A percentile compares a stretch with the other conserved stretches of the same genome.
These are phyloP conservation scores for Arachis monticola DNA, from an alignment of 331 rosid genomes.

Conservation along the genomic window DNA sequence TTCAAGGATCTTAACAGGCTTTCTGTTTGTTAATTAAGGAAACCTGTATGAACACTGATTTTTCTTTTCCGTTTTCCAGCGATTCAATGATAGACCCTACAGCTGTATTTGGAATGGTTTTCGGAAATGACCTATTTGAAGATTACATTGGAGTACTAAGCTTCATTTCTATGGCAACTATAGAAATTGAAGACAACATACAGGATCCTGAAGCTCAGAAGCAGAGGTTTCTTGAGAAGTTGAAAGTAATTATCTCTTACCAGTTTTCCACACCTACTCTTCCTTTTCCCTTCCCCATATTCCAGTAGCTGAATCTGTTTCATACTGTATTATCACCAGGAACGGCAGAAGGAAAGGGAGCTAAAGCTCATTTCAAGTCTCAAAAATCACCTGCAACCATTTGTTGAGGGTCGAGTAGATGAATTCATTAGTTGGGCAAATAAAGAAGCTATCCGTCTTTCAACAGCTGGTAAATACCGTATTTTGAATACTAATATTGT, in stretches of 20 bases:
- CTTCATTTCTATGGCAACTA: slow-evolving; percentile 68
- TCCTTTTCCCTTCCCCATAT: background rate
- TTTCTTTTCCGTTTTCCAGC: slow-evolving; percentile 44
- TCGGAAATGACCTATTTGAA: slow-evolving; percentile 89
- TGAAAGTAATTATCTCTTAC: slow-evolving; percentile 54
- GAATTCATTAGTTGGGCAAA: slow-evolving; percentile 78
- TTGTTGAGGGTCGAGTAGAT: slow-evolving; percentile 63
- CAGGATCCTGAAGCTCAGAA: slow-evolving; percentile 59
- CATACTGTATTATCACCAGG: slow-evolving; percentile 45
- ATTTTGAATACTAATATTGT: slow-evolving; percentile 18
- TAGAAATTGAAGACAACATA: slow-evolving; percentile 65
- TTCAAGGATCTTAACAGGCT: slow-evolving; percentile 16
- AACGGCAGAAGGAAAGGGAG: slow-evolving; percentile 84
- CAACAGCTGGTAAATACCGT: slow-evolving; percentile 66
- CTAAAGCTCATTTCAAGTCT: slow-evolving; percentile 58
- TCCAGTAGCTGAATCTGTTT: slow-evolving; percentile 31
- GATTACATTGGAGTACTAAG: slow-evolving; percentile 90
- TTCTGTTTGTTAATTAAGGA: slow-evolving; percentile 16
- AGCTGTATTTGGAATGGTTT: slow-evolving; percentile 94
- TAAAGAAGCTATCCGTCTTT: slow-evolving; percentile 75
- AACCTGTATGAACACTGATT: slow-evolving; percentile 21
- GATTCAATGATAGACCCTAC: slow-evolving; percentile 90
- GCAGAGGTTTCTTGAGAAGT: slow-evolving; percentile 68
- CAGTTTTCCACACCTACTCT: background rate
- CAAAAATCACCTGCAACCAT: slow-evolving; percentile 73